A percentile compares a stretch with the other conserved stretches of the same genome.
These are phyloP conservation scores for Leptodontidium sp. DNA, from an alignment of 2,329 filamentous ascomycete genomes.

Conservation along the genomic window DNA sequence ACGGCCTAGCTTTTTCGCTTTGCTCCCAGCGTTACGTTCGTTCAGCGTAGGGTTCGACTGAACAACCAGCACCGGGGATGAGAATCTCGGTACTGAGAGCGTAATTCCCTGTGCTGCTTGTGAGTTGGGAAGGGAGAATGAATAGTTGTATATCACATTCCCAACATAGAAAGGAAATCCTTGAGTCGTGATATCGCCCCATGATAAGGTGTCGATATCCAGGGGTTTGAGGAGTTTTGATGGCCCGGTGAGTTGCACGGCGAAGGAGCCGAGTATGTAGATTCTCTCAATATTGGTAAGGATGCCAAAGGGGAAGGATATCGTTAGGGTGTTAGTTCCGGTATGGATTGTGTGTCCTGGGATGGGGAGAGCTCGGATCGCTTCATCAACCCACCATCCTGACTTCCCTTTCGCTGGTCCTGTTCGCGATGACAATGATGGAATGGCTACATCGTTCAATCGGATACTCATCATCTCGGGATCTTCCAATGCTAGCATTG, in stretches of 20 bases:
- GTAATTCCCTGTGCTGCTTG: constrained; percentile 18
- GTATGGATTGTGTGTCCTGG: constrained; percentile 36
- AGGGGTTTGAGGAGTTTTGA: constrained; percentile 21
- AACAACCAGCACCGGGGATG: constrained; percentile 40
- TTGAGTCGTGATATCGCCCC: constrained; percentile 43
- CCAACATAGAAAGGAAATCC: constrained; percentile 46
- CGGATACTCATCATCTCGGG: constrained; percentile 36
- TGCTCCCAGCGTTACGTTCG: background rate
- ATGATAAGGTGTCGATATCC: constrained; percentile 29
- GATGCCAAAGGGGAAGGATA: constrained; percentile 44
- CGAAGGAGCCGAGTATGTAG: constrained; percentile 45
- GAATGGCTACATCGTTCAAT: constrained; percentile 35
- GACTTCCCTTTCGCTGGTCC: background rate
- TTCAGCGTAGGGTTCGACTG: constrained; percentile 2
- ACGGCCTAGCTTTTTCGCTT: constrained; percentile 33
- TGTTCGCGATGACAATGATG: constrained; percentile 1
- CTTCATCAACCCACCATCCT: constrained; percentile 47
- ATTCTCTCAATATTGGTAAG: constrained; percentile 46
- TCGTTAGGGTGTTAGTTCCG: constrained; percentile 38
- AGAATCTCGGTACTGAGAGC: constrained; percentile 39
- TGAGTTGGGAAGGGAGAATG: constrained; percentile 19
- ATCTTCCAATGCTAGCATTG: constrained; percentile 43
- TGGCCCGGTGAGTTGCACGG: constrained; percentile 33
- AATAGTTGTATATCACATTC: constrained; percentile 41
- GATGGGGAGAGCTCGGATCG: constrained; percentile 41